A percentile compares a stretch with the other conserved stretches of the same genome.
Conservation (phyloP, 2,329 filamentous ascomycete genomes). For the Fusarium redolens region DNA sequence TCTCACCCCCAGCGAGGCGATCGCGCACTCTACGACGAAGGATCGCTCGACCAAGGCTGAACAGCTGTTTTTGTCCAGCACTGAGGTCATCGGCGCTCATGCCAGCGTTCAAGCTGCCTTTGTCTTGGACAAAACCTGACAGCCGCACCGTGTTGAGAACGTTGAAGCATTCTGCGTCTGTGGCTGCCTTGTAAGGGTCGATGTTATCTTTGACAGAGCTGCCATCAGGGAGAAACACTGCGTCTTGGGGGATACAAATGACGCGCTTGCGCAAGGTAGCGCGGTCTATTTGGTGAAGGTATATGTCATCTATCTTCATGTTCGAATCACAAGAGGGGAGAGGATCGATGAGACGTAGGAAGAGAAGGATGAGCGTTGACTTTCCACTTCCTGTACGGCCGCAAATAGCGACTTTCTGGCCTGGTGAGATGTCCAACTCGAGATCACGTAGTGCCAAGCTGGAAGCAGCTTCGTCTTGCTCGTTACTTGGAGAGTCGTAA, state of each 20-base stretch:
- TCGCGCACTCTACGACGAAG: constrained; percentile 52
- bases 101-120: constrained; percentile 49
- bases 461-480: background rate
- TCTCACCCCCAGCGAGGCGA: constrained; percentile 20
- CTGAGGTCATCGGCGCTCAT: constrained; percentile 63
- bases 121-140: constrained; percentile 46
- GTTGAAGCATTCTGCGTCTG: constrained; percentile 48
- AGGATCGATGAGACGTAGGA: constrained; percentile 57
- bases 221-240: constrained; percentile 61
- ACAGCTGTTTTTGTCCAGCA: constrained; percentile 72
- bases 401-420: constrained; percentile 52
- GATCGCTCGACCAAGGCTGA: constrained; percentile 70
- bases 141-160: constrained; percentile 53
- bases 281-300: constrained; percentile 54
- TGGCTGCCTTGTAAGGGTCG: constrained; percentile 52
- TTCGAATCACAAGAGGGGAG: constrained; percentile 35
- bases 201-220: constrained; percentile 56
- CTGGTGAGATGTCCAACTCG: constrained; percentile 45
- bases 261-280: constrained; percentile 58
- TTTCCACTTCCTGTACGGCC: constrained; percentile 58
- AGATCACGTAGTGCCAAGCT: constrained; percentile 45
- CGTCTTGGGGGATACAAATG: constrained; percentile 65
- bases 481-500: constrained; percentile 38
- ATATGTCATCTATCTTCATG: constrained; percentile 58
- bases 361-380: constrained; percentile 55